Evolutionary conservation across 108 stramenopile species (phyloP).

Genomic region (Nitzschia inconspicua): DNA sequence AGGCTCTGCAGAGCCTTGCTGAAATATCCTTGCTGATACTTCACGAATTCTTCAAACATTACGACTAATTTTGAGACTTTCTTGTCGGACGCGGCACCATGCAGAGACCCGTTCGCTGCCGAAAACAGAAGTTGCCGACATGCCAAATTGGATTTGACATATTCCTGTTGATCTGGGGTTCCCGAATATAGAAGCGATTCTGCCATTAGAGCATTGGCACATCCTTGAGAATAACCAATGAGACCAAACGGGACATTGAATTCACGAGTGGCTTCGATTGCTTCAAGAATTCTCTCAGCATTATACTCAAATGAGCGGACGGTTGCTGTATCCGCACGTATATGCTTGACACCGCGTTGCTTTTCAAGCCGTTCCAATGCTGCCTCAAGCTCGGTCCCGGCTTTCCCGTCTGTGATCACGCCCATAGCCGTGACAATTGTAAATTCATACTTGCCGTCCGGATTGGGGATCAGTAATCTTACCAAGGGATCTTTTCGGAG

Average conservation of each 20-base stretch:
- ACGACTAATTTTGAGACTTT: constrained; percentile 77
- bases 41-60: constrained; percentile 84
- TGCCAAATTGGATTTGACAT: constrained; percentile 48
- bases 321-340: constrained; percentile 85
- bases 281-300: constrained; percentile 71
- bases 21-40: constrained; percentile 89
- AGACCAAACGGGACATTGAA: constrained; percentile 61
- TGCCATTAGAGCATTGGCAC: constrained; percentile 80
- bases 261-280: constrained; percentile 19
- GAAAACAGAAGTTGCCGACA: constrained; percentile 83
- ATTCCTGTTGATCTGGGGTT: constrained; percentile 70
- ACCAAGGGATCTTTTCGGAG: constrained; percentile 69
- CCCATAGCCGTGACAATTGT: constrained; percentile 86
- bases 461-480: constrained; percentile 72
- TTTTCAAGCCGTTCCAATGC: constrained; percentile 66
- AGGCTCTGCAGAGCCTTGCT: constrained; percentile 71
- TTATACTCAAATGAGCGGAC: constrained; percentile 85
- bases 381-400: constrained; percentile 69
- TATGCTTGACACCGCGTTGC: constrained; percentile 60
- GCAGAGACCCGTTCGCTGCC: constrained; percentile 86
- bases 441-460: constrained; percentile 77
- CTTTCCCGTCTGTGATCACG: constrained; percentile 86
- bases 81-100: constrained; percentile 75
- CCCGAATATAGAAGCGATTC: constrained; percentile 77
- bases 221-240: constrained; percentile 87